These are phyloP conservation scores for Sclerotinia sclerotiorum DNA, from an alignment of 2,329 filamentous ascomycete genomes.

Conservation along the genomic window DNA sequence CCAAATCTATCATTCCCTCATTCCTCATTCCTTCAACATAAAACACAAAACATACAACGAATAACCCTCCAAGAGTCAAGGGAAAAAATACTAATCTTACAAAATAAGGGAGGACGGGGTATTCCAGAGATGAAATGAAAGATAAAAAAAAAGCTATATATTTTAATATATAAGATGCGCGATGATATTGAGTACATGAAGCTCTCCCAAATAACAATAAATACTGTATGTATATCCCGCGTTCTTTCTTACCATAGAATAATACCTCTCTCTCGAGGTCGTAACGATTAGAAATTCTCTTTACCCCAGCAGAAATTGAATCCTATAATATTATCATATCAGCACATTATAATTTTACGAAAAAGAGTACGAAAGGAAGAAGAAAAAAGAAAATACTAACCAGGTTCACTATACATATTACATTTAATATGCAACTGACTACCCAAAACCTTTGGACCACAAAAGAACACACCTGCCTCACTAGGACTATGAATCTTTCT, in stretches of 20 bases:
- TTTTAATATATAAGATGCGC: not conserved
- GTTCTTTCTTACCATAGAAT: too few species aligned
- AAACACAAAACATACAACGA: not conserved
- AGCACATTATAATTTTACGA: slow-evolving; percentile 7
- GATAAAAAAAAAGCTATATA: not conserved
- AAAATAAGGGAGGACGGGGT: too few species aligned
- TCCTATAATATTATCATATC: slow-evolving; percentile 31
- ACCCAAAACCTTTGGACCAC: slow-evolving; percentile 76
- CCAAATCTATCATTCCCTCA: not conserved
- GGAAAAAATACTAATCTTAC: too few species aligned
- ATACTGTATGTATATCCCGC: too few species aligned
- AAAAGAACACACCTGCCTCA: slow-evolving; percentile 81
- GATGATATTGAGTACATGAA: not conserved
- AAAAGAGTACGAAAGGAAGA: not conserved
- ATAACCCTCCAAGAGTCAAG: not conserved
- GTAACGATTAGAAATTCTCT: slow-evolving; percentile 50
- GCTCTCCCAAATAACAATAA: not conserved
- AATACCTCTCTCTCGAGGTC: too few species aligned
- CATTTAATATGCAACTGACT: slow-evolving; percentile 78
- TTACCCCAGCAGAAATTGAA: slow-evolving; percentile 47
- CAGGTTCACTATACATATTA: slow-evolving; percentile 84
- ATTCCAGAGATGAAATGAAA: not conserved
- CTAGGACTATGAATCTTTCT: slow-evolving; percentile 73
- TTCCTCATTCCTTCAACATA: too few species aligned
- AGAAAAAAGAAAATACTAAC: slow-evolving; percentile 51